Evolutionary conservation across 1,139 yeast species (phyloP).

Genomic region (Meyerozyma elateridarum): DNA sequence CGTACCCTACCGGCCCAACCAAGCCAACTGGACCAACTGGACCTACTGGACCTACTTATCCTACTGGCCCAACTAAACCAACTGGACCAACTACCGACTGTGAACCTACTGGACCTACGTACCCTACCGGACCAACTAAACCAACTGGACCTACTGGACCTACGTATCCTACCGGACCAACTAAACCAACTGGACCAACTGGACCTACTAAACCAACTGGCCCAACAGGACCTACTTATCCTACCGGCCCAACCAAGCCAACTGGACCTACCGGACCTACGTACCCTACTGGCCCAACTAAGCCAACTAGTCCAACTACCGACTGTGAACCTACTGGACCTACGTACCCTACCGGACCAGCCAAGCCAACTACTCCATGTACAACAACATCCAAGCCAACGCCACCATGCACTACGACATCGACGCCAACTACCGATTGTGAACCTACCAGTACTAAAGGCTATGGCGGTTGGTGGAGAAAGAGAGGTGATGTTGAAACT

Average conservation of each 20-base stretch:
- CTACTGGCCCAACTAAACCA: not conserved
- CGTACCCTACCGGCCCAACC: not conserved
- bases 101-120: not conserved
- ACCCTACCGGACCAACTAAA: not conserved
- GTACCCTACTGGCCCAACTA: no score
- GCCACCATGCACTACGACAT: no score
- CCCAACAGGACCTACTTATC: not conserved
- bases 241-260: not conserved
- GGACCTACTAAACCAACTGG: not conserved
- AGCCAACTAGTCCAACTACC: no score
- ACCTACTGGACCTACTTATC: no score
- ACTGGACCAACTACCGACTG: not conserved
- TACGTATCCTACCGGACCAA: not conserved
- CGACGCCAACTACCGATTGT: conserved; percentile 1
- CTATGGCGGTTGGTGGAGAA: not conserved
- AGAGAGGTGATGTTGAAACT: not conserved
- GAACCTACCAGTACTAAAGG: not conserved
- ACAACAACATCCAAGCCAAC: no score
- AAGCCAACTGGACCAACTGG: conserved; percentile 1
- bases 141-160: not conserved
- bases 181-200: not conserved
- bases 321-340: no score
- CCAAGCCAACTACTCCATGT: no score
- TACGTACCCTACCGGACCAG: no score
- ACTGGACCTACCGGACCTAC: conserved; percentile 1